Conservation (phyloP, 768 basidiomycete species). For the Glaciozyma antarctica region DNA sequence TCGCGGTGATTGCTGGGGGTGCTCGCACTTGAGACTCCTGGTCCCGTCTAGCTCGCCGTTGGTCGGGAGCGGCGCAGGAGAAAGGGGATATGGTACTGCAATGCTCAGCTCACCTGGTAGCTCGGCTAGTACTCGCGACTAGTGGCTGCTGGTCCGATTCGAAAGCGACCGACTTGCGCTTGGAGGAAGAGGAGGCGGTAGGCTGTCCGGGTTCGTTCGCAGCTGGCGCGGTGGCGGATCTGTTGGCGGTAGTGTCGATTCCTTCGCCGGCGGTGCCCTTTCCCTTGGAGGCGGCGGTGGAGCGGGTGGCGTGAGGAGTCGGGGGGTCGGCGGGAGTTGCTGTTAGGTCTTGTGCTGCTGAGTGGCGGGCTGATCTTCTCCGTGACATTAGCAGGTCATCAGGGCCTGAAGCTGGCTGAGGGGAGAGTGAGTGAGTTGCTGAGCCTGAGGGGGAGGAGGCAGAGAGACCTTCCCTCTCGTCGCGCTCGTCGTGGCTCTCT, state of each 20-base stretch:
- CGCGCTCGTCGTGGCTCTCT: too few species aligned
- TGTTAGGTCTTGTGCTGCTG: too few species aligned
- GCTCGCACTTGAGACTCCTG: background rate
- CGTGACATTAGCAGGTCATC: background rate
- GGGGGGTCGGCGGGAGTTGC: background rate
- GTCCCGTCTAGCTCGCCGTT: background rate
- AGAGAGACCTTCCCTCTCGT: too few species aligned
- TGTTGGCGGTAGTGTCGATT: background rate
- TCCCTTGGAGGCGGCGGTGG: background rate
- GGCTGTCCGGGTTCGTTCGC: background rate
- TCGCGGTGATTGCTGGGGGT: background rate
- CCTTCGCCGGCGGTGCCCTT: background rate
- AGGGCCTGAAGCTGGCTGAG: background rate
- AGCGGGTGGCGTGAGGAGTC: background rate
- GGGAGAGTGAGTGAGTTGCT: background rate
- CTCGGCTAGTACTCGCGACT: background rate
- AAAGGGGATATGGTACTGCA: background rate
- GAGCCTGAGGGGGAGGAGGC: too few species aligned
- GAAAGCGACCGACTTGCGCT: conserved; percentile 3
- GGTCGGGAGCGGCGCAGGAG: background rate
- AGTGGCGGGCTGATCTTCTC: background rate
- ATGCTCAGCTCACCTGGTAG: background rate
- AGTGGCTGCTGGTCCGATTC: background rate
- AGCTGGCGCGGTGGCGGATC: background rate
- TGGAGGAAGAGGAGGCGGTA: background rate